Conservation (phyloP, 768 basidiomycete genomes). For the Boletus rubroflammeus region DNA sequence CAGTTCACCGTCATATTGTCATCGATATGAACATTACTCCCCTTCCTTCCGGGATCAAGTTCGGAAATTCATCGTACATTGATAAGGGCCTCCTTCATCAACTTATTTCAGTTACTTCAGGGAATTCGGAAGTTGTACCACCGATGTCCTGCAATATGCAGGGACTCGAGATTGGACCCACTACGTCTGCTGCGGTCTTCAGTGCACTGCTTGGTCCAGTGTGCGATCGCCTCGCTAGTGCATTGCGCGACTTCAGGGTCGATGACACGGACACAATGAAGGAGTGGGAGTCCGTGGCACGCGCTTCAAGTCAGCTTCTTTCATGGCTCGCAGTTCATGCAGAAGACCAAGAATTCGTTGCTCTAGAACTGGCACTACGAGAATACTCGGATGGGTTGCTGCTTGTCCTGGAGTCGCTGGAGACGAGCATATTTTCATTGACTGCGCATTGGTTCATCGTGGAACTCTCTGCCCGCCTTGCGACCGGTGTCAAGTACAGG, state of each 20-base stretch:
- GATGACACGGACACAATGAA: conserved; percentile 21
- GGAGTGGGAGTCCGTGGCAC: conserved; percentile 41
- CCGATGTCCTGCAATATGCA: conserved; percentile 34
- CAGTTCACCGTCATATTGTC: conserved; percentile 24
- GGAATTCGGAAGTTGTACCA: conserved; percentile 21
- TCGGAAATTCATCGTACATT: conserved; percentile 51
- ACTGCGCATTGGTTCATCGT: conserved; percentile 61
- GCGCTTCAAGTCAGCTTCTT: conserved; percentile 41
- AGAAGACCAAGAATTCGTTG: conserved; percentile 31
- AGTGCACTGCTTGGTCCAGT: conserved; percentile 42
- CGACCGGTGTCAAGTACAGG: conserved; percentile 23
- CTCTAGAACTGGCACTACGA: conserved; percentile 34
- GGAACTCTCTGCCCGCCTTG: conserved; percentile 48
- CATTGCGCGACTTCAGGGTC: conserved; percentile 33
- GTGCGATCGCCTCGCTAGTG: conserved; percentile 42
- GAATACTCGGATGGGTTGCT: conserved; percentile 38
- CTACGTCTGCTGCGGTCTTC: conserved; percentile 44
- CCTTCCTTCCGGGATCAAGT: conserved; percentile 50
- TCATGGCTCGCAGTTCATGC: conserved; percentile 42
- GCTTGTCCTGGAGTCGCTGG: conserved; percentile 36
- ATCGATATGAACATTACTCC: conserved; percentile 51
- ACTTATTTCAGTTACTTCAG: conserved; percentile 41
- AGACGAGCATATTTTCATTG: conserved; percentile 37
- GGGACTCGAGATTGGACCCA: conserved; percentile 43
- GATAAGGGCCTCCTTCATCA: conserved; percentile 59